Conservation (phyloP, 176 grass and related monocot genomes). For the Panicum miliaceum region DNA sequence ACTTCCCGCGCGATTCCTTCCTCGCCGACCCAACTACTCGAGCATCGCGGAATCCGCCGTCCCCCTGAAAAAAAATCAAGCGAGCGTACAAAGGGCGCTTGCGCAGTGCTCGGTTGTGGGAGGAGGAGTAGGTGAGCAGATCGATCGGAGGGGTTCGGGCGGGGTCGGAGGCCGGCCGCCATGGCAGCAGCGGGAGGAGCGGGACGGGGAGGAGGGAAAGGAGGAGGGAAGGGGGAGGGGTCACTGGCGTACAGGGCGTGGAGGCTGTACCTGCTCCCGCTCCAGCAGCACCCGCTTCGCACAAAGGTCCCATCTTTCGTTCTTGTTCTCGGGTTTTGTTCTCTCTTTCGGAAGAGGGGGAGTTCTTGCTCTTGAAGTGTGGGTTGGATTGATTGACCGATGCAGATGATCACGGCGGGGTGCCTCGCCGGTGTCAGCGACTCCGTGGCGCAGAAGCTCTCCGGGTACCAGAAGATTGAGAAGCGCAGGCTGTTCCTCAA, state of each 20-base stretch:
- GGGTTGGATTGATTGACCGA: slow-evolving; percentile 6
- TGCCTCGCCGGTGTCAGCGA: slow-evolving; percentile 90
- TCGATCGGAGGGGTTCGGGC: not conserved
- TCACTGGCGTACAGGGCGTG: slow-evolving; percentile 60
- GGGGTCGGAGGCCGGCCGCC: not conserved
- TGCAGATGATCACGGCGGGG: slow-evolving; percentile 83
- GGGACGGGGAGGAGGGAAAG: slow-evolving; percentile 32
- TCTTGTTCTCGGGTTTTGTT: not conserved
- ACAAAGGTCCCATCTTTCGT: slow-evolving; percentile 59
- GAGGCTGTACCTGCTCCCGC: slow-evolving; percentile 84
- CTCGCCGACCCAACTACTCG: not conserved
- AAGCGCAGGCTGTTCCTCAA: slow-evolving; percentile 85
- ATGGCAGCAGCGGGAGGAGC: slow-evolving; percentile 20
- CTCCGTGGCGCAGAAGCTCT: slow-evolving; percentile 91
- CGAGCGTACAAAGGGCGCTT: slow-evolving; percentile 4
- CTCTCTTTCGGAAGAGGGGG: not conserved
- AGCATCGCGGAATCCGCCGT: not conserved
- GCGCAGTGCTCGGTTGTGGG: not conserved
- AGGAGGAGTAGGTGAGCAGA: not conserved
- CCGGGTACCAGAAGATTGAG: slow-evolving; percentile 71
- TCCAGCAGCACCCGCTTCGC: slow-evolving; percentile 81
- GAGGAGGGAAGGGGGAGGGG: slow-evolving; percentile 38
- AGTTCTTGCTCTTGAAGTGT: too few species aligned
- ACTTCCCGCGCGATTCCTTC: slow-evolving; percentile 4
- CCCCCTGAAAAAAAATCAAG: not conserved